Base-by-base conservation (phyloP, 805 yeast genomes). In the Cyberlindnera saturnus region DNA sequence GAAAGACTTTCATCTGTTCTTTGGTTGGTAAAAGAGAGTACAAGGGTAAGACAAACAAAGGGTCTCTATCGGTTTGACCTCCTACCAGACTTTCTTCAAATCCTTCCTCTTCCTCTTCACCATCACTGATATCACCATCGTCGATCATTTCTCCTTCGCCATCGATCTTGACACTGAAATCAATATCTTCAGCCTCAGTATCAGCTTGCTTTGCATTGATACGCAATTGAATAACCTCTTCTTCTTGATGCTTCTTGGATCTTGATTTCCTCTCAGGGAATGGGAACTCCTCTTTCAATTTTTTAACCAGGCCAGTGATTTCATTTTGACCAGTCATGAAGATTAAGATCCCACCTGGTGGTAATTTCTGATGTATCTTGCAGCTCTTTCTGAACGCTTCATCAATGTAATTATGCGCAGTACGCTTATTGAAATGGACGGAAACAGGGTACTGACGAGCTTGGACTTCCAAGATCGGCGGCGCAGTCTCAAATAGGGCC, bases 261-360 rank as follows among this genome's bases (percentile, higher is more conserved):
- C 47, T 53, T 9, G 40, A 36, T 40, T 40, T 55, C 33, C 57
- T 60, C 19, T 60, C 51, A 17, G 67, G 64, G 44, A 74, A 70
- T 3, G 93, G 91, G 56, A 84, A 90, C 46, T 84, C 82, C 36
- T 71, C 67, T 45, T 83, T 72, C 38, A 93, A 67, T 47, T 69
- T 74, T 48, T 80, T 82, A 11, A 90, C 95, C 63, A 88, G 72
- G 8, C 77, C 75, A 15, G 75, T 74, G 58, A 93, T 95, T 61
- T 93, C 99, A 50, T 85, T 85, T 59, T 90, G 96, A 55, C 99
- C 98, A 0, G 99, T 93, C 62, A 95, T 66, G 60, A 93, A 93
- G 4, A 93, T 74, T 45, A 93, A 72, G 34, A 93, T 93, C 2
- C 96, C 96, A 28, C 99, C 99, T 3, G 88, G 89, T 1, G 99